Evolutionary conservation across 2,329 filamentous ascomycete genomes (phyloP).

Genomic region (Ophiostoma piceae): DNA sequence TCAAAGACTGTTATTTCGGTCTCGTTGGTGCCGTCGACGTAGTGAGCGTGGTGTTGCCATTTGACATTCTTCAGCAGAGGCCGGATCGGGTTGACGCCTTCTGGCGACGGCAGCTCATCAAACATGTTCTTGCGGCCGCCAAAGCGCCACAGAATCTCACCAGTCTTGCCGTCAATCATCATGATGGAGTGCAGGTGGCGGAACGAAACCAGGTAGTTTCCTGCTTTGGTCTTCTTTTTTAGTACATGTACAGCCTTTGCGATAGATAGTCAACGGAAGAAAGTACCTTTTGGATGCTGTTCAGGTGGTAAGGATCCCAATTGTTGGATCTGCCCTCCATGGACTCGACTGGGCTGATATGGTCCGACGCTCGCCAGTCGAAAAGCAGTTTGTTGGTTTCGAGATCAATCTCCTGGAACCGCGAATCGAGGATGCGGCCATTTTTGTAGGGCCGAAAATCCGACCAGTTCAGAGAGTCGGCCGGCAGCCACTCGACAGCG

Average conservation of each 20-base stretch:
- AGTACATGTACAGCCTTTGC: neutral
- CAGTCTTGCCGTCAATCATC: slow-evolving; percentile 40
- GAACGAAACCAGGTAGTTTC: slow-evolving; percentile 44
- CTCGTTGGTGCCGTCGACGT: slow-evolving; percentile 38
- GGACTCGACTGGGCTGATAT: slow-evolving; percentile 34
- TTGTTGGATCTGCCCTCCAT: slow-evolving; percentile 6
- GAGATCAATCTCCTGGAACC: slow-evolving; percentile 49
- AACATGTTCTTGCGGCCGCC: slow-evolving; percentile 43
- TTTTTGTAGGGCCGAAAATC: slow-evolving; percentile 43
- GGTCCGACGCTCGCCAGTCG: slow-evolving; percentile 54
- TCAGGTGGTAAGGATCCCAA: slow-evolving; percentile 50
- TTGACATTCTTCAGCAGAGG: slow-evolving; percentile 30
- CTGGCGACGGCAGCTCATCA: slow-evolving; percentile 29
- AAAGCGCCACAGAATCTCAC: slow-evolving; percentile 44
- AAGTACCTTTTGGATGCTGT: slow-evolving; percentile 38
- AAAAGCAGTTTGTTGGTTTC: slow-evolving; percentile 51
- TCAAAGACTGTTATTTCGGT: slow-evolving; percentile 45
- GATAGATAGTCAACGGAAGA: neutral
- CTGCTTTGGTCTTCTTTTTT: slow-evolving; percentile 33
- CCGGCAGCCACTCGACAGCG: slow-evolving; percentile 47
- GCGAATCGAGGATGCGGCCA: slow-evolving; percentile 46
- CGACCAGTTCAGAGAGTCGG: slow-evolving; percentile 34
- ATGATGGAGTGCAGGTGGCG: slow-evolving; percentile 40
- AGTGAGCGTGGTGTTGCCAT: slow-evolving; percentile 46
- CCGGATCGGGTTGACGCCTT: slow-evolving; percentile 17